A percentile compares a stretch with the other conserved stretches of the same genome.
Conservation (phyloP, 140 eudicot species). For the Cichorium intybus region DNA sequence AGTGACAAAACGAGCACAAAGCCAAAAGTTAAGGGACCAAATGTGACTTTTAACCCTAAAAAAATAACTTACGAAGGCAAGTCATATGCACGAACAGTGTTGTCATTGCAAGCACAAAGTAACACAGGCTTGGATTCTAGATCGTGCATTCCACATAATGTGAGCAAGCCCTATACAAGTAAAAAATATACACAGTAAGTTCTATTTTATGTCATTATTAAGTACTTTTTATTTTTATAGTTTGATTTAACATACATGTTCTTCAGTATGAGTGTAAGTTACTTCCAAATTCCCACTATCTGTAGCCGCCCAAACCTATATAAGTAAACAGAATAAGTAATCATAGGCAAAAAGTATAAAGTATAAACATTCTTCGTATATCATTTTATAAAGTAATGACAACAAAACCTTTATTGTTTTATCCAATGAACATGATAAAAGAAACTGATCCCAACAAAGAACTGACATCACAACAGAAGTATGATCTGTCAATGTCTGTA, state of each 20-base stretch:
- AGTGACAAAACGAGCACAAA: too few species aligned
- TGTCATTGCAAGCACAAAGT: conserved; percentile 85
- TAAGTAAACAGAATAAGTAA: conserved; percentile 10
- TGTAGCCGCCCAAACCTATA: conserved; percentile 89
- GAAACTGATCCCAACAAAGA: conserved; percentile 98
- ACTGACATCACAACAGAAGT: conserved; percentile 87
- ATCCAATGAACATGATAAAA: conserved; percentile 81
- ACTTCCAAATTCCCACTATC: conserved; percentile 88
- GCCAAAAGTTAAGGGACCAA: too few species aligned
- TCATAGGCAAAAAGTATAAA: neutral
- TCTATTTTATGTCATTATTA: too few species aligned
- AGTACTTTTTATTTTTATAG: neutral
- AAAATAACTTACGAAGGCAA: conserved; percentile 79
- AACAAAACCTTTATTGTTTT: conserved; percentile 74
- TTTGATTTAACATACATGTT: conserved; percentile 55
- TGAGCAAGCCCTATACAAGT: conserved; percentile 63
- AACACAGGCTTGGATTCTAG: conserved; percentile 83
- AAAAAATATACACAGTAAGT: neutral
- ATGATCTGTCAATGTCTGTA: conserved; percentile 78
- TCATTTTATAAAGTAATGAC: neutral
- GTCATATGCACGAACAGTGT: conserved; percentile 73
- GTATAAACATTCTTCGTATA: neutral
- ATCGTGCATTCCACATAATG: conserved; percentile 90
- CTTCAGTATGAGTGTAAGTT: conserved; percentile 76
- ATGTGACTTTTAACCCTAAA: too few species aligned